phyloP scores from a whole-genome alignment of 805 yeast species.

The Metschnikowia kunwiensis region DNA sequence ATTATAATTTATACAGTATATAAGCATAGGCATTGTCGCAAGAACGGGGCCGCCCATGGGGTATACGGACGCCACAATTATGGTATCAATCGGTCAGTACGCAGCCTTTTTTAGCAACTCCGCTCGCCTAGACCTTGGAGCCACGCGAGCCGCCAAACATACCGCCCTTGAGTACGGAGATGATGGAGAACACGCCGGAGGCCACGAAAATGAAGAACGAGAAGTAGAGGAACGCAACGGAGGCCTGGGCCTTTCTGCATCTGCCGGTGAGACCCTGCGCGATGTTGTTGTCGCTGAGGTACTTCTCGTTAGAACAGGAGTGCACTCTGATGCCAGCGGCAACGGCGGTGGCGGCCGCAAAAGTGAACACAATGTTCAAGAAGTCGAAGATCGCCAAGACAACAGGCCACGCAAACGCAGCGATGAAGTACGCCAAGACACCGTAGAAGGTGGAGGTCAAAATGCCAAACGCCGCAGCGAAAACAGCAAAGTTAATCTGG shows the following conservation, averaged over 20 bases:
- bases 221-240: conserved; percentile 80
- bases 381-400: conserved; percentile 74
- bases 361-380: conserved; percentile 85
- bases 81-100: conserved; percentile 89
- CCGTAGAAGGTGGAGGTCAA: conserved; percentile 81
- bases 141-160: conserved; percentile 30
- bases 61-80: not conserved
- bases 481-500: conserved; percentile 85
- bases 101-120: conserved; percentile 5
- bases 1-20: conserved; percentile 9
- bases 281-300: conserved; percentile 63
- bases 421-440: conserved; percentile 68
- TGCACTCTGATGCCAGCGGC: conserved; percentile 88
- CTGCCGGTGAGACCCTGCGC: conserved; percentile 76
- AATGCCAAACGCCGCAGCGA: conserved; percentile 83
- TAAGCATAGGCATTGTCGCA: too few relatives aligned
- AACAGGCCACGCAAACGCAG: conserved; percentile 84
- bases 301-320: conserved; percentile 74
- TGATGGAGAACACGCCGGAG: conserved; percentile 56
- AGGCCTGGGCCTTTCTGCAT: conserved; percentile 94
- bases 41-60: not conserved
- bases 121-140: conserved; percentile 8
- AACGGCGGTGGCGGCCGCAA: conserved; percentile 91
- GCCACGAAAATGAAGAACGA: conserved; percentile 72
- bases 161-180: conserved; percentile 55